Conservation (phyloP, 345 rosid species). For the Rhizophora mangle region DNA sequence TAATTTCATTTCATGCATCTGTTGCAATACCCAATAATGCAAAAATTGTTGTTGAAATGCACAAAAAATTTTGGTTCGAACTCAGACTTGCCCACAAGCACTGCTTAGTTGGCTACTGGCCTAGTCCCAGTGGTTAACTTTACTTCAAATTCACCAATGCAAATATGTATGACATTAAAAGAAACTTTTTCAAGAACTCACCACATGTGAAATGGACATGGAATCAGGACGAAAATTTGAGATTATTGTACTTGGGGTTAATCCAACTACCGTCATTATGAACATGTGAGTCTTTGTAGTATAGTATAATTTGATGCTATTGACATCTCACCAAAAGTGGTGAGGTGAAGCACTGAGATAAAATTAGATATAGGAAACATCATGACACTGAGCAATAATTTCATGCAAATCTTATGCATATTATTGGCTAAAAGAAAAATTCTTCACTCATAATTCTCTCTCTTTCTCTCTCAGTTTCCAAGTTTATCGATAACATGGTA, state of each 20-base stretch:
- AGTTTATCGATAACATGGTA: too few species aligned
- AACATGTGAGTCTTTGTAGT: constrained; percentile 14
- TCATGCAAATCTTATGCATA: not conserved
- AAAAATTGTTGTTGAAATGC: too few species aligned
- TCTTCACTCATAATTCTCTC: too few species aligned
- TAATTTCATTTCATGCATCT: too few species aligned
- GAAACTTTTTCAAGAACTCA: not conserved
- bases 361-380: not conserved
- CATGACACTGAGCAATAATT: constrained; percentile 4
- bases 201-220: constrained; percentile 4
- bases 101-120: too few species aligned
- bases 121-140: too few species aligned
- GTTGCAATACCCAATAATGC: not conserved
- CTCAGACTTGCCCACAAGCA: too few species aligned
- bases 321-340: constrained; percentile 21
- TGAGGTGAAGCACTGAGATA: not conserved
- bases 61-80: too few species aligned
- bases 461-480: not conserved
- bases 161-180: not conserved
- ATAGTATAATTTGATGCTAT: constrained; percentile 21
- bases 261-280: constrained; percentile 25
- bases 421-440: too few species aligned
- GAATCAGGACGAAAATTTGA: constrained; percentile 6
- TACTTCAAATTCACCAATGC: too few species aligned
- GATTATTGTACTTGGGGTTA: constrained; percentile 5